Percentiles rank a stretch among this genome's conserved stretches.
These are phyloP conservation scores for Bondarzewia mesenterica DNA, from an alignment of 1,284 basidiomycete genomes.

Conservation along the genomic window DNA sequence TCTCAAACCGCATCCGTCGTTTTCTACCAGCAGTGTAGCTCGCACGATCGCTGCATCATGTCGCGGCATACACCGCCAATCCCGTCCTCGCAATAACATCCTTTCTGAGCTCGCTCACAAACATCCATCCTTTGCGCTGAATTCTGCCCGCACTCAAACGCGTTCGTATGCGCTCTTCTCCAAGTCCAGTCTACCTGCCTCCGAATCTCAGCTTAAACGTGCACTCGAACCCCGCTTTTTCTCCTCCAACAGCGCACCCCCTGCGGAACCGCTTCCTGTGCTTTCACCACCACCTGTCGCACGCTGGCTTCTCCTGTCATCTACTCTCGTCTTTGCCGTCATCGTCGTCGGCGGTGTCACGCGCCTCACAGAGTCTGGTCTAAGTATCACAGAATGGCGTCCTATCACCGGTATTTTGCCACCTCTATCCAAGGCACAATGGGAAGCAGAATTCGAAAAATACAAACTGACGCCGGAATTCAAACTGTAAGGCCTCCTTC, in stretches of 20 bases:
- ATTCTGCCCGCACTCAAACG: neutral
- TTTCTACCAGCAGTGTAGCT: neutral
- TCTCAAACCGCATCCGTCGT: neutral
- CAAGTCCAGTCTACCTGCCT: slow-evolving; percentile 5
- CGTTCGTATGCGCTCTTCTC: slow-evolving; percentile 5
- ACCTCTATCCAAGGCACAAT: slow-evolving; percentile 71
- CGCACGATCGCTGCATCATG: neutral
- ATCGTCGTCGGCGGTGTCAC: slow-evolving; percentile 96
- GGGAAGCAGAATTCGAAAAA: slow-evolving; percentile 90
- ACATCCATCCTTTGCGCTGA: neutral
- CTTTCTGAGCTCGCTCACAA: neutral
- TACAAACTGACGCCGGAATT: slow-evolving; percentile 96
- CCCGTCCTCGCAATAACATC: neutral
- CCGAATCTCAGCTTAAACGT: slow-evolving; percentile 19
- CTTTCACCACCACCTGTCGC: slow-evolving; percentile 73
- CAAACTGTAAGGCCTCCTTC: slow-evolving; percentile 65
- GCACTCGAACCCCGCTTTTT: slow-evolving; percentile 25
- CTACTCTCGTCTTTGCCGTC: slow-evolving; percentile 83
- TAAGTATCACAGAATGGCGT: slow-evolving; percentile 98
- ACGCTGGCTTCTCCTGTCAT: slow-evolving; percentile 78
- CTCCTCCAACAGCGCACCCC: slow-evolving; percentile 28
- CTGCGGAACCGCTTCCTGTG: slow-evolving; percentile 35
- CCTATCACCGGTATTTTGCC: slow-evolving; percentile 89
- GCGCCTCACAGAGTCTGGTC: slow-evolving; percentile 92
- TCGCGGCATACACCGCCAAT: neutral